phyloP scores from a whole-genome alignment of 2,329 filamentous ascomycete genomes.

The Colletotrichum lini region DNA sequence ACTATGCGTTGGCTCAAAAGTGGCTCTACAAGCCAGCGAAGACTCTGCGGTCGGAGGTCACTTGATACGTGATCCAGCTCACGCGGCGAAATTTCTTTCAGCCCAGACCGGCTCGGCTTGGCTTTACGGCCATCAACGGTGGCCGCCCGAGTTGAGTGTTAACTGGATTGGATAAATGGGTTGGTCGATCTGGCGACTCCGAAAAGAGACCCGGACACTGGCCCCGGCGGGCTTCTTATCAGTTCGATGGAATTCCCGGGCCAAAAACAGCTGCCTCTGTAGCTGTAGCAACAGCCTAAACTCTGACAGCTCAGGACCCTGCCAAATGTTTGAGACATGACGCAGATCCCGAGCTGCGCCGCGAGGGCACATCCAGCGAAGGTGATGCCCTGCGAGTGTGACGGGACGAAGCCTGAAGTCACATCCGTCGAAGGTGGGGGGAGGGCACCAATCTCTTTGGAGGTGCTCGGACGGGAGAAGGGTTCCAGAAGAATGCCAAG shows the following conservation, averaged over 20 bases:
- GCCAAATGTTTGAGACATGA: slow-evolving; percentile 21
- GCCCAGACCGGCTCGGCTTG: slow-evolving; percentile 14
- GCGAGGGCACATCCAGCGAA: slow-evolving; percentile 5
- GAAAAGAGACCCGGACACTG: slow-evolving; percentile 4
- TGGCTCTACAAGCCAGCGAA: slow-evolving; percentile 15
- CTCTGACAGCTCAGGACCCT: slow-evolving; percentile 35
- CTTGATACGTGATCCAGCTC: not conserved
- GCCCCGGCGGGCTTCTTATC: slow-evolving; percentile 17
- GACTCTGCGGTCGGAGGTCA: not conserved
- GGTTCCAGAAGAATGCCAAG: slow-evolving; percentile 27
- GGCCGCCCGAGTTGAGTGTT: slow-evolving; percentile 10
- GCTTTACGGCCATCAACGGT: not conserved
- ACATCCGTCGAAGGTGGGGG: not conserved
- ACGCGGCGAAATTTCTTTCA: not conserved
- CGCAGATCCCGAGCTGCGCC: slow-evolving; percentile 14
- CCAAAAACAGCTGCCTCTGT: slow-evolving; percentile 8
- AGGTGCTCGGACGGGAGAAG: slow-evolving; percentile 28
- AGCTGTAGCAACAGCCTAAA: slow-evolving; percentile 4
- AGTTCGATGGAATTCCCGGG: slow-evolving; percentile 21
- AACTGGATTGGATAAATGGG: no score
- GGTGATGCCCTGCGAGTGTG: not conserved
- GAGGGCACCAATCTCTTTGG: not conserved
- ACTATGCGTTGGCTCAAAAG: not conserved
- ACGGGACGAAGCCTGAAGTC: not conserved
- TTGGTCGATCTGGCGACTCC: not conserved